Evolutionary conservation across 768 basidiomycete genomes (phyloP).

Genomic region (Hydnomerulius pinastri): DNA sequence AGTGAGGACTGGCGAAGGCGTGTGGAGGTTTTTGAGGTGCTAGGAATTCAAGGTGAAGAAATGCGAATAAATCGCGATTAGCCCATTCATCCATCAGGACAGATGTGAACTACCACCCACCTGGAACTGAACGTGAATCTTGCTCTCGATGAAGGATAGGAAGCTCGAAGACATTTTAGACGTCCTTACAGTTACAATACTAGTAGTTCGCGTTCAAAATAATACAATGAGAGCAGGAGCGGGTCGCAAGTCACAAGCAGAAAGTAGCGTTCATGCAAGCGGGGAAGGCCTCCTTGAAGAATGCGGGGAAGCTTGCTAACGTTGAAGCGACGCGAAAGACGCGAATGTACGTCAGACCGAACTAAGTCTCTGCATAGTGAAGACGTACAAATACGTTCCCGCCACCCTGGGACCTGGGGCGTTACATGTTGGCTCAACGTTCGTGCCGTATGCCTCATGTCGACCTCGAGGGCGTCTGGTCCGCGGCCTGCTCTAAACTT

Average conservation of each 20-base stretch:
- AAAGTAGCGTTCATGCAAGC: not conserved
- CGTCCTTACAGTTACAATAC: not conserved
- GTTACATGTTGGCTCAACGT: not conserved
- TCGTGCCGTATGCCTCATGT: slow-evolving; percentile 1
- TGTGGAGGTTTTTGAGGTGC: slow-evolving; percentile 5
- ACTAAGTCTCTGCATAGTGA: not conserved
- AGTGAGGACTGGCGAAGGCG: slow-evolving; percentile 2
- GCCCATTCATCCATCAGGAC: not conserved
- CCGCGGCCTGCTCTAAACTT: not conserved
- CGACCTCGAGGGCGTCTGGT: not conserved
- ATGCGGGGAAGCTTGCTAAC: not conserved
- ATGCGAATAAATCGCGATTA: not conserved
- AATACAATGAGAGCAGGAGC: too few relatives aligned
- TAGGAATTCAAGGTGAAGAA: not conserved
- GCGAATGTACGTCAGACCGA: not conserved
- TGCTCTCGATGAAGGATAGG: slow-evolving; percentile 11
- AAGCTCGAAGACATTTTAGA: slow-evolving; percentile 5
- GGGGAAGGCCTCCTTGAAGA: not conserved
- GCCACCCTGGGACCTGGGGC: not conserved
- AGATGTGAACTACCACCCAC: not conserved
- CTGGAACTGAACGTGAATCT: slow-evolving; percentile 7
- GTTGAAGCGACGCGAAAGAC: not conserved
- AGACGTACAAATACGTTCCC: not conserved
- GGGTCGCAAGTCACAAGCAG: too few relatives aligned
- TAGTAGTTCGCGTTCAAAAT: too few relatives aligned